phyloP scores from a whole-genome alignment of 2,329 filamentous ascomycete species.

The Paecilomyces sp. region DNA sequence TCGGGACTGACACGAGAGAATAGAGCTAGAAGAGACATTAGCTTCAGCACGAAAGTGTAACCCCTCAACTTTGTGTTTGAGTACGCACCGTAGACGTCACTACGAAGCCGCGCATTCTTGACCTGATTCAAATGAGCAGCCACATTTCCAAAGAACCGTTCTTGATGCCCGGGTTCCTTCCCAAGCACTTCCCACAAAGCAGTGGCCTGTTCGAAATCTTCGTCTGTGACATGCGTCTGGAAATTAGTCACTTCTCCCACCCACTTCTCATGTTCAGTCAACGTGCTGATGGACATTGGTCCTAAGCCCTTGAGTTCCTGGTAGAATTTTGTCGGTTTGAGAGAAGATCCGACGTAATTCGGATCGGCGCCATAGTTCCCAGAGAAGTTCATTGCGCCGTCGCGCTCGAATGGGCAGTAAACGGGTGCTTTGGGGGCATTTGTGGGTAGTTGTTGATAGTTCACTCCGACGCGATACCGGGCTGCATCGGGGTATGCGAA shows the following conservation, averaged over 20 bases:
- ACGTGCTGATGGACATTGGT: constrained; percentile 13
- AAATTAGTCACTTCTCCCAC: constrained; percentile 15
- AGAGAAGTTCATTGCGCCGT: constrained; percentile 27
- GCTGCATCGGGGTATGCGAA: constrained; percentile 54
- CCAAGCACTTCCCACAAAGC: constrained; percentile 24
- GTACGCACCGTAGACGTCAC: constrained; percentile 20
- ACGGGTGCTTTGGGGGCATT: constrained; percentile 29
- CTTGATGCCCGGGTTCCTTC: constrained; percentile 25
- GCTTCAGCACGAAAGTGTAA: neutral
- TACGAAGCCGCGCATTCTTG: constrained; percentile 13
- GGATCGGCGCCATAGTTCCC: constrained; percentile 55
- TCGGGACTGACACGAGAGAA: neutral
- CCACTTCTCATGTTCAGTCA: constrained; percentile 20
- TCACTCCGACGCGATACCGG: constrained; percentile 33
- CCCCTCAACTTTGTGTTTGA: neutral
- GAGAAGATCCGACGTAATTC: constrained; percentile 41
- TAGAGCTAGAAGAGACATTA: neutral
- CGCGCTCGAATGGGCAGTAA: constrained; percentile 47
- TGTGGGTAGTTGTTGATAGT: constrained; percentile 34
- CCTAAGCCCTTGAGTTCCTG: constrained; percentile 9
- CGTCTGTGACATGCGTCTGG: constrained; percentile 17
- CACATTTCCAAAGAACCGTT: constrained; percentile 22
- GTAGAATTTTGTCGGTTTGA: constrained; percentile 10
- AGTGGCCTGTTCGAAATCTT: constrained; percentile 23
- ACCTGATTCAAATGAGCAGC: constrained; percentile 14